These are phyloP conservation scores for Sporothrix curviconia DNA, from an alignment of 2,329 filamentous ascomycete species.

Conservation along the genomic window DNA sequence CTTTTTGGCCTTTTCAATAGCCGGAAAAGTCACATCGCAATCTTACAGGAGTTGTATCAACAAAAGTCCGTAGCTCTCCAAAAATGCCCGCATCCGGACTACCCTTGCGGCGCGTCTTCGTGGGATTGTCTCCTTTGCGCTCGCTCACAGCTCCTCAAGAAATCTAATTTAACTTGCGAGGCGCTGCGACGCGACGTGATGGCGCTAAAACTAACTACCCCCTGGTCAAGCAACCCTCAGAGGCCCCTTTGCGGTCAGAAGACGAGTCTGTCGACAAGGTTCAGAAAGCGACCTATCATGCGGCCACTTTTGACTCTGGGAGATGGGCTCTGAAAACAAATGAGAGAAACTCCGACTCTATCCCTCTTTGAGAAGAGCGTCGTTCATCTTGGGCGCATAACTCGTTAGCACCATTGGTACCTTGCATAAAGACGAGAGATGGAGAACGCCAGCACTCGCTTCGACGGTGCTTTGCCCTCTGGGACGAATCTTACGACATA, in stretches of 20 bases:
- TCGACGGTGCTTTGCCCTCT: background rate
- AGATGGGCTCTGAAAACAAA: background rate
- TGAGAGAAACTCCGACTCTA: background rate
- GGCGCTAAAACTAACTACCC: constrained; percentile 1
- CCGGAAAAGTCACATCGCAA: constrained; percentile 4
- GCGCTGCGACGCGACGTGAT: background rate
- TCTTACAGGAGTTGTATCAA: background rate
- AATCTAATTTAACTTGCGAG: constrained; percentile 11
- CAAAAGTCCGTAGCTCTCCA: background rate
- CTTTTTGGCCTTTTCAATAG: background rate
- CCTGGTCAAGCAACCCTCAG: background rate
- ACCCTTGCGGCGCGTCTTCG: background rate
- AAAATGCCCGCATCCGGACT: background rate
- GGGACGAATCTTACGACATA: too few relatives aligned
- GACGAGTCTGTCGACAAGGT: background rate
- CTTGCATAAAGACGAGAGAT: constrained; percentile 4
- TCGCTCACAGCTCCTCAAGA: background rate
- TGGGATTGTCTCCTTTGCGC: background rate
- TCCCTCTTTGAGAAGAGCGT: background rate
- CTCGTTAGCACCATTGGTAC: background rate
- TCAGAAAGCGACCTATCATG: background rate
- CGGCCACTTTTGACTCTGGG: background rate
- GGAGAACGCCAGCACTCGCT: background rate
- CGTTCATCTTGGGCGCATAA: background rate
- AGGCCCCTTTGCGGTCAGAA: background rate